phyloP scores from a whole-genome alignment of 2,329 filamentous ascomycete species.

The Ceratocystiopsis minuta region DNA sequence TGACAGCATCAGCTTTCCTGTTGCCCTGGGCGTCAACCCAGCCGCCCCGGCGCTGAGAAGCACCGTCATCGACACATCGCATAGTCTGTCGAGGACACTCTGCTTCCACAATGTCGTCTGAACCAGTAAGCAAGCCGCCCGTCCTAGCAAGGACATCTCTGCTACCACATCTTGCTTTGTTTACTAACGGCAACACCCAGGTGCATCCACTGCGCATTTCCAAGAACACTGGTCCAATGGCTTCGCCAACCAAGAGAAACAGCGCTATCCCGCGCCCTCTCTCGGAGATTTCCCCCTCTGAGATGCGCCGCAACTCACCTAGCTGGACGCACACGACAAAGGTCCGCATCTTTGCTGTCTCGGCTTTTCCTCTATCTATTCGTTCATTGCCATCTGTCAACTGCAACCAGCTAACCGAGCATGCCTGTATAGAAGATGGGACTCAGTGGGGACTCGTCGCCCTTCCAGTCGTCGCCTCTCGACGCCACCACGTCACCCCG shows the following conservation, averaged over 20 bases:
- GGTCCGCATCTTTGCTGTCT: constrained; percentile 34
- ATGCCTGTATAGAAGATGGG: constrained; percentile 38
- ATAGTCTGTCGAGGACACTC: too few relatives aligned
- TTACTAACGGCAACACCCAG: constrained; percentile 19
- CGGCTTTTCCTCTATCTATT: not conserved
- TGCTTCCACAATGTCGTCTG: too few relatives aligned
- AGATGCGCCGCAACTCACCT: constrained; percentile 78
- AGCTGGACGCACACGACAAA: constrained; percentile 66
- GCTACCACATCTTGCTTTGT: too few relatives aligned
- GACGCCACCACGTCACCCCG: constrained; percentile 55
- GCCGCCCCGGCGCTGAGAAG: too few relatives aligned
- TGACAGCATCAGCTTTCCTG: too few relatives aligned
- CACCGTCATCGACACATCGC: too few relatives aligned
- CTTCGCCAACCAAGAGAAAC: constrained; percentile 45
- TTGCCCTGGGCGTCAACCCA: too few relatives aligned
- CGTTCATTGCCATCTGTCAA: not conserved
- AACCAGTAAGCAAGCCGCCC: too few relatives aligned
- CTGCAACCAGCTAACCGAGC: not conserved
- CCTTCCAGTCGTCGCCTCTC: constrained; percentile 70
- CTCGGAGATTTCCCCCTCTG: constrained; percentile 73
- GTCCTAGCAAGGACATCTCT: too few relatives aligned
- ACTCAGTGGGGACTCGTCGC: constrained; percentile 57
- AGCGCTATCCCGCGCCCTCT: constrained; percentile 53
- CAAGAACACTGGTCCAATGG: constrained; percentile 38
- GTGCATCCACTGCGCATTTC: constrained; percentile 66